Evolutionary conservation across 208 protist genomes (phyloP).

Genomic region (Endotrypanum monterogeii): DNA sequence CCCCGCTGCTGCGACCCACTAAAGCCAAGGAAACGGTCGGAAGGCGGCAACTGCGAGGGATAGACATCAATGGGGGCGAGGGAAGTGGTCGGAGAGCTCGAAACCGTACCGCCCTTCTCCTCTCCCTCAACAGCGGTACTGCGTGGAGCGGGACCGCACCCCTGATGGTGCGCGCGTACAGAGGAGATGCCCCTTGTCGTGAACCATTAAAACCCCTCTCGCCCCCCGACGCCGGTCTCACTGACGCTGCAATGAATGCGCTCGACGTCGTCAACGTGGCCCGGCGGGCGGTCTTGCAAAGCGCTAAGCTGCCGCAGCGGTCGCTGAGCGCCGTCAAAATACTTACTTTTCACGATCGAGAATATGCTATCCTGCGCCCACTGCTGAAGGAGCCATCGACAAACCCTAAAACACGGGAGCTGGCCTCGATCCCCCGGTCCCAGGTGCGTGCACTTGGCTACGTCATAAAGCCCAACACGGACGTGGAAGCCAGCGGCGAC

Average conservation of each 20-base stretch:
- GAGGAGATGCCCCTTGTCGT: not conserved
- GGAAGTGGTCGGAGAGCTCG: slow-evolving; percentile 4
- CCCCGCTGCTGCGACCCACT: slow-evolving; percentile 33
- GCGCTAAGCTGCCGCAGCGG: slow-evolving; percentile 38
- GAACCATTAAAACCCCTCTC: slow-evolving; percentile 1
- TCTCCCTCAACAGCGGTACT: slow-evolving; percentile 9
- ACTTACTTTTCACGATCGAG: slow-evolving; percentile 71
- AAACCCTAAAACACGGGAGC: slow-evolving; percentile 61
- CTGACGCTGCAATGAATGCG: slow-evolving; percentile 12
- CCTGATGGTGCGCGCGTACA: slow-evolving; percentile 24
- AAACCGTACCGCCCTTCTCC: slow-evolving; percentile 10
- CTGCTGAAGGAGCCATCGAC: slow-evolving; percentile 77
- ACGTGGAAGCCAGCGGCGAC: not conserved
- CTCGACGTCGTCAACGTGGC: slow-evolving; percentile 18
- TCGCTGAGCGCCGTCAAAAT: slow-evolving; percentile 77
- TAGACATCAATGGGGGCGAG: not conserved
- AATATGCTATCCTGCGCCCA: slow-evolving; percentile 79
- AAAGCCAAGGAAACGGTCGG: not conserved
- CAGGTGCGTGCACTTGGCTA: slow-evolving; percentile 24
- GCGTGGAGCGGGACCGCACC: not conserved
- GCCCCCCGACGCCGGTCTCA: slow-evolving; percentile 1
- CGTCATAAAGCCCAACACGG: slow-evolving; percentile 30
- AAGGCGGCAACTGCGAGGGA: not conserved
- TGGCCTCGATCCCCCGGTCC: slow-evolving; percentile 50
- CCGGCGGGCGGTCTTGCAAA: slow-evolving; percentile 33